Percentiles rank a stretch among this genome's conserved stretches.
These are phyloP conservation scores for Zygnema circumcarinatum DNA, from an alignment of 139 green algal species.

Conservation along the genomic window DNA sequence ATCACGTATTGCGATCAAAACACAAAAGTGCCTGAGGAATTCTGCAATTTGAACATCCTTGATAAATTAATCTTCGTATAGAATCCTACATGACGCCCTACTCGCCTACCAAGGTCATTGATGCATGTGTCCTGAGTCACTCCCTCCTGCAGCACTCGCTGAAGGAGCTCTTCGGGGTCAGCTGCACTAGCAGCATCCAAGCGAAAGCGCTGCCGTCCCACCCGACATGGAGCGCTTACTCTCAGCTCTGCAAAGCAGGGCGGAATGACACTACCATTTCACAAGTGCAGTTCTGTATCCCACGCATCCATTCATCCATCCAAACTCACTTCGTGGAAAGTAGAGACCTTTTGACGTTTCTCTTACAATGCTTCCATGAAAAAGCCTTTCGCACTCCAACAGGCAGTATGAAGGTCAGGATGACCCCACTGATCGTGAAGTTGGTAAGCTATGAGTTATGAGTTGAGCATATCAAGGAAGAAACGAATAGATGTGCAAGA, in stretches of 20 bases:
- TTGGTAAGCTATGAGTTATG: no score
- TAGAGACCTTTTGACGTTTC: background rate
- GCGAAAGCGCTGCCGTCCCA: constrained; percentile 45
- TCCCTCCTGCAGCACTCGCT: constrained; percentile 44
- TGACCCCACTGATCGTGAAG: no score
- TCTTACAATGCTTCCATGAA: no score
- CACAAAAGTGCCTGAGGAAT: no score
- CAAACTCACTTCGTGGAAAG: background rate
- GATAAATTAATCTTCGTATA: no score
- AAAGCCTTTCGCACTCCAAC: no score
- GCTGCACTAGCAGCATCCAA: constrained; percentile 58
- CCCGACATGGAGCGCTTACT: background rate
- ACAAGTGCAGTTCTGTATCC: background rate
- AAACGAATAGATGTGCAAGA: background rate
- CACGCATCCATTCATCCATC: background rate
- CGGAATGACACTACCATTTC: background rate
- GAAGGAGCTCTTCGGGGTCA: constrained; percentile 83
- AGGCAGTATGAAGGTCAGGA: no score
- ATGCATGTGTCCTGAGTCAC: constrained; percentile 60
- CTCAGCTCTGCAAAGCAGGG: background rate
- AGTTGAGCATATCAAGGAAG: no score
- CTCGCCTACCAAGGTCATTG: constrained; percentile 66
- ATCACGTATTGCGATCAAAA: no score
- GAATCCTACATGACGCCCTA: no score
- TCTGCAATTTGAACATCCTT: no score